A percentile compares a stretch with the other conserved stretches of the same genome.
Conservation (phyloP, 257 asterid genomes). For the Mentha longifolia region DNA sequence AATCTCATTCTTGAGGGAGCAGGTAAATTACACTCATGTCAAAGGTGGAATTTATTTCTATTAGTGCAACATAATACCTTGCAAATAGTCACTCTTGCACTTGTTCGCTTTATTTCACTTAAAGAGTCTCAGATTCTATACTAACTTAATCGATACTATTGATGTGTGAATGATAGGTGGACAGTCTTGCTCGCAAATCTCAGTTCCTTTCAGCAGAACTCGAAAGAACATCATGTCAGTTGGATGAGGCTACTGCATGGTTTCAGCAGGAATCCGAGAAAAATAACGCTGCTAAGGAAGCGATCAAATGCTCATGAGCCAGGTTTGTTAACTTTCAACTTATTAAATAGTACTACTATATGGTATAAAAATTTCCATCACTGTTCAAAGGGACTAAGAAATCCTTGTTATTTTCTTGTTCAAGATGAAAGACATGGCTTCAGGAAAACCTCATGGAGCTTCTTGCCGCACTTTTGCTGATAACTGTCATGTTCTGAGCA, state of each 20-base stretch:
- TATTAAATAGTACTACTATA: background rate
- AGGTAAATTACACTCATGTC: slow-evolving; percentile 40
- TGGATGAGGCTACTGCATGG: slow-evolving; percentile 48
- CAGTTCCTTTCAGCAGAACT: slow-evolving; percentile 56
- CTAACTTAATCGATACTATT: slow-evolving; percentile 6
- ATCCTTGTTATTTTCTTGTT: slow-evolving; percentile 16
- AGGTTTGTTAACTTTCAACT: slow-evolving; percentile 41
- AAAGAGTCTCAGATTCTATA: background rate
- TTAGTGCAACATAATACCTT: background rate
- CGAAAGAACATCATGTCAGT: slow-evolving; percentile 51
- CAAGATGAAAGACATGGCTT: slow-evolving; percentile 63
- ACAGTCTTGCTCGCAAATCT: slow-evolving; percentile 55
- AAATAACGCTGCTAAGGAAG: slow-evolving; percentile 62
- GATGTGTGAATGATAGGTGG: slow-evolving; percentile 51
- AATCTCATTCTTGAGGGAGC: slow-evolving; percentile 58
- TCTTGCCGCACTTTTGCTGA: slow-evolving; percentile 49
- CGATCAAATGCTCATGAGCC: slow-evolving; percentile 52
- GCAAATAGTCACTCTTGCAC: background rate
- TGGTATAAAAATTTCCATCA: slow-evolving; percentile 13
- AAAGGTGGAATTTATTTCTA: slow-evolving; percentile 19
- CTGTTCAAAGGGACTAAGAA: background rate
- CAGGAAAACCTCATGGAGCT: slow-evolving; percentile 44
- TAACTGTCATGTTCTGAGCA: slow-evolving; percentile 40
- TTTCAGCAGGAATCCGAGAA: slow-evolving; percentile 51
- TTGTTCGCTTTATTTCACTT: background rate